phyloP scores from a whole-genome alignment of 352 stramenopile species.

The Globisporangium camurandrum region DNA sequence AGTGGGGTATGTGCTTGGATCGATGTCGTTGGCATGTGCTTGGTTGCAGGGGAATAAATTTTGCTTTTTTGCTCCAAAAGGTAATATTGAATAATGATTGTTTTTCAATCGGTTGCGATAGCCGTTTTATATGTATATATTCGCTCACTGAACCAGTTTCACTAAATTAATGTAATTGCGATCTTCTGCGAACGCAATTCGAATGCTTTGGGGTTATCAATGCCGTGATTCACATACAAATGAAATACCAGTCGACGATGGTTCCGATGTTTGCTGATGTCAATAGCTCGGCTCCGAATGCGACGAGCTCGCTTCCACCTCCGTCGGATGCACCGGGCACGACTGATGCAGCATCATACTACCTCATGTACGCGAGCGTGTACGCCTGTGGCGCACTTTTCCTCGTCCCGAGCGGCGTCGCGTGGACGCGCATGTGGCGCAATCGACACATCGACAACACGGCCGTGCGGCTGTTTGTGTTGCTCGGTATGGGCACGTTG shows the following conservation, averaged over 20 bases:
- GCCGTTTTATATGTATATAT: too few species aligned
- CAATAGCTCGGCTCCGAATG: background rate
- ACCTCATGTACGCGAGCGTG: conserved; percentile 39
- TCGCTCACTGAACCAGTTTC: too few species aligned
- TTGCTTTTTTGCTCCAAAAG: too few species aligned
- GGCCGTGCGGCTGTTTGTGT: conserved; percentile 43
- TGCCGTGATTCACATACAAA: too few species aligned
- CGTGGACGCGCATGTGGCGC: conserved; percentile 27
- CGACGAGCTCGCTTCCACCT: background rate
- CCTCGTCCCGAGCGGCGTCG: conserved; percentile 29
- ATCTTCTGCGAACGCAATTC: background rate
- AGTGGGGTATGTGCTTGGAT: too few species aligned
- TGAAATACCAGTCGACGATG: background rate
- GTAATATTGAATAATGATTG: too few species aligned
- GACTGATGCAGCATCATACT: conserved; percentile 14
- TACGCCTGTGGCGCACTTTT: conserved; percentile 46
- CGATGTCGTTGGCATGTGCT: too few species aligned
- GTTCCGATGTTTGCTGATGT: background rate
- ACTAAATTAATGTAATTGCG: too few species aligned
- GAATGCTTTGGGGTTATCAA: too few species aligned
- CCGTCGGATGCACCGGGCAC: background rate
- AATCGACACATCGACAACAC: conserved; percentile 37
- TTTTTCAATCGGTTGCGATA: too few species aligned
- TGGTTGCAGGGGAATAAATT: too few species aligned
- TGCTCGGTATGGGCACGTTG: conserved; percentile 36